These are phyloP conservation scores for Solidago caesia DNA, from an alignment of 129 eudicot genomes.

Conservation along the genomic window DNA sequence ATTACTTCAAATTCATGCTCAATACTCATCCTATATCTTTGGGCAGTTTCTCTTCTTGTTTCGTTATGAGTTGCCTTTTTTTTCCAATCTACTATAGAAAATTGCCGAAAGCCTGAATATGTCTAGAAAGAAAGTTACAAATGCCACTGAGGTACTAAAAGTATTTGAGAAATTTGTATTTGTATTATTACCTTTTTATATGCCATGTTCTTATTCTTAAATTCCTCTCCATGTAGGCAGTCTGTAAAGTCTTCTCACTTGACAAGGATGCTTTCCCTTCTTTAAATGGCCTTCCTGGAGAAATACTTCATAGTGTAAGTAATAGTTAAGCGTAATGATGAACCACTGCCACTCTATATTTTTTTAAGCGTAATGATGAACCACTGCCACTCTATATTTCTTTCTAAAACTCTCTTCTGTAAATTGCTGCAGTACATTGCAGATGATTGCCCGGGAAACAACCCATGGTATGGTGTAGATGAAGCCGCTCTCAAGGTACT, in stretches of 20 bases:
- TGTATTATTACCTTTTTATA: neutral
- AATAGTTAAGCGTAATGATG: neutral
- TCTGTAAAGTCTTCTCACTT: conserved; percentile 76
- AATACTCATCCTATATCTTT: neutral
- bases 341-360: neutral
- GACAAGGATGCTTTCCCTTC: conserved; percentile 95
- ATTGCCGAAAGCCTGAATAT: conserved; percentile 78
- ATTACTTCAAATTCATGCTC: neutral
- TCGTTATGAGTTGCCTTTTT: conserved; percentile 11
- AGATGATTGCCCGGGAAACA: conserved; percentile 71
- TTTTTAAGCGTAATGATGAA: neutral
- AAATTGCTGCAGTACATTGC: conserved; percentile 71
- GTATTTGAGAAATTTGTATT: conserved; percentile 10
- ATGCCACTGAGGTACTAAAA: conserved; percentile 83
- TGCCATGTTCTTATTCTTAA: conserved; percentile 13
- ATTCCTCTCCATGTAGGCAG: conserved; percentile 51
- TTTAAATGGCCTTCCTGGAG: conserved; percentile 85
- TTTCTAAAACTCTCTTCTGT: conserved; percentile 18
- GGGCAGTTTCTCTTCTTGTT: neutral
- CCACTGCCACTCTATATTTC: neutral
- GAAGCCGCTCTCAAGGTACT: conserved; percentile 87
- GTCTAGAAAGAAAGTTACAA: conserved; percentile 88
- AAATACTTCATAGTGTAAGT: conserved; percentile 89
- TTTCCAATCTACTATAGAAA: conserved; percentile 42
- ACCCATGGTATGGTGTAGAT: conserved; percentile 96